Evolutionary conservation across 2,329 filamentous ascomycete genomes (phyloP), one percentile per base, ranked within the genome.

Genomic region (Fusarium hostae): DNA sequence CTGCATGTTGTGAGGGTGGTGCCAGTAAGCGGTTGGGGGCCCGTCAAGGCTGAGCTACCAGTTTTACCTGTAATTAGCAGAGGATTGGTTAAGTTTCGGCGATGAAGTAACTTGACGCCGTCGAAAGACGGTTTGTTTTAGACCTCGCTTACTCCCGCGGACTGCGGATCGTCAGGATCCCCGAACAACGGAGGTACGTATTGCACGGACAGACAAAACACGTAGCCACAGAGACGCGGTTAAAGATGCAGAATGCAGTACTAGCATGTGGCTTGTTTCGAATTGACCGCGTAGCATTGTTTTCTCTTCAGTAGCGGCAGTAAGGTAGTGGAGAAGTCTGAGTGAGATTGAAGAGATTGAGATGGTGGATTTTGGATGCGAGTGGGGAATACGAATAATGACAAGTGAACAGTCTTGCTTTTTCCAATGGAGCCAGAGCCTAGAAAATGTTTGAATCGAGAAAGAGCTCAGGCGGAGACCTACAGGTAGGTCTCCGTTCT

Each of bases 131-230:
- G 56, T 48, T 54, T 45, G 55, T 34, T 50, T 55, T 59, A 22
- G 48, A 70, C 20, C 44, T 58, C 63, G 58, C 68, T 52, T 70
- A 70, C 61, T 70, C 68, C 66, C 62, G 62, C 57, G 47, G 66
- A 34, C 24, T 62, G 52, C 39, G 51, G 62, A 70, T 44, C 57
- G 56, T 62, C 43, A 39, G 40, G 35, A 35, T 48, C 45, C 30
- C 43, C 24, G 32, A 50, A 52, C 34, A n/a, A 39, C 22, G 32
- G 47, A 67, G 43, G 52, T 52, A 39, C 18, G 35, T 39, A 45
- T 52, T 56, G 35, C 30, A 44, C 37, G 40, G 44, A 37, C 24
- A 32, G 40, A 34, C 39, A 56, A 63, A 30, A 32, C 26, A 35
- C 44, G 41, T 63, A 59, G 68, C 47, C 39, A 30, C 48, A 50